These are phyloP conservation scores for Fusarium hainanense DNA, from an alignment of 2,329 filamentous ascomycete species.

Conservation along the genomic window DNA sequence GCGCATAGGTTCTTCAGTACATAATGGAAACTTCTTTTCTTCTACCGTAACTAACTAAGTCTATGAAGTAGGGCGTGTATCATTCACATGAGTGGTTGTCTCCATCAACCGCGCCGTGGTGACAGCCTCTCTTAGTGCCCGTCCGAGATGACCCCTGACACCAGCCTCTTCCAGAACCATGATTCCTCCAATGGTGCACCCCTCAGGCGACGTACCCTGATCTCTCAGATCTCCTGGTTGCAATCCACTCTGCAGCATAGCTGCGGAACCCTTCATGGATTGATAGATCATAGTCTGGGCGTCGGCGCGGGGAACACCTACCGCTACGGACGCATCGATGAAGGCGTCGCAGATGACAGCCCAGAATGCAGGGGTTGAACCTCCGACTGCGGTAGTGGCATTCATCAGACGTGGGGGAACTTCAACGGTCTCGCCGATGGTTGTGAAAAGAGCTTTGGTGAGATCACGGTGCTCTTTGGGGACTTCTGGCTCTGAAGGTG, in stretches of 20 bases:
- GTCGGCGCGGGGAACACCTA: conserved; percentile 66
- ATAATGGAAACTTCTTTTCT: not conserved
- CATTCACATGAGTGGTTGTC: conserved; percentile 53
- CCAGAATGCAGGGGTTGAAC: conserved; percentile 70
- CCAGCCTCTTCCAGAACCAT: conserved; percentile 69
- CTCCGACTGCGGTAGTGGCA: conserved; percentile 67
- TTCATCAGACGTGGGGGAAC: conserved; percentile 65
- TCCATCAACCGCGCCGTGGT: conserved; percentile 58
- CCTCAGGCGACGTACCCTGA: conserved; percentile 68
- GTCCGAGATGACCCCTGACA: conserved; percentile 57
- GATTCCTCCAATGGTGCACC: conserved; percentile 69
- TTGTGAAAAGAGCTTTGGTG: conserved; percentile 62
- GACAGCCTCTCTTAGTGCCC: conserved; percentile 59
- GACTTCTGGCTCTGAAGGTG: conserved; percentile 25
- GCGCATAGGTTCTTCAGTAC: not conserved
- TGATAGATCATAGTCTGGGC: conserved; percentile 70
- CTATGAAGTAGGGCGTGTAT: conserved; percentile 46
- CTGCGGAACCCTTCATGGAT: conserved; percentile 67
- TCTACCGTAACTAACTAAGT: not conserved
- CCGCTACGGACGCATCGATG: conserved; percentile 69
- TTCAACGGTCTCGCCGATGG: conserved; percentile 63
- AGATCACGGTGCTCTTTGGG: conserved; percentile 40
- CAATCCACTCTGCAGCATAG: conserved; percentile 62
- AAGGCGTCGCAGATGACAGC: conserved; percentile 68
- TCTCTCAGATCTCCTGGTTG: conserved; percentile 68